phyloP scores from a whole-genome alignment of 192 early-diverging fungal genomes.

The Martensiomyces pterosporus region DNA sequence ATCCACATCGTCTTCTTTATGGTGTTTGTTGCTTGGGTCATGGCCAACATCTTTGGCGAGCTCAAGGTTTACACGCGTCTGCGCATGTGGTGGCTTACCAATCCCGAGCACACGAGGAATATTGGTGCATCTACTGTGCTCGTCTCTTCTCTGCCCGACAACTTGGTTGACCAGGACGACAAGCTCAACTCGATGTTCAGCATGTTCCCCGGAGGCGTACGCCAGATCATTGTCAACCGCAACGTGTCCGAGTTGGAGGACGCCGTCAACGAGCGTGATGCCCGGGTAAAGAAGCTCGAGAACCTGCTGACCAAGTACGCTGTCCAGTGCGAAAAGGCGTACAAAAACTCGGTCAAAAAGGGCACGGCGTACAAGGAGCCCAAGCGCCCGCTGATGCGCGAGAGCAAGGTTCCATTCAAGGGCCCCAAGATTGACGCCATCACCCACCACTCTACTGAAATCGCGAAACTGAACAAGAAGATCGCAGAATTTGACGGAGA shows the following conservation, averaged over 20 bases:
- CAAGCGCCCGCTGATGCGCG: conserved; percentile 57
- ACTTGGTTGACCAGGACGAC: conserved; percentile 48
- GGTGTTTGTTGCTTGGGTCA: conserved; percentile 23
- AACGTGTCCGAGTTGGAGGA: conserved; percentile 50
- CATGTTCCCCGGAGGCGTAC: conserved; percentile 65
- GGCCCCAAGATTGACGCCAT: conserved; percentile 69
- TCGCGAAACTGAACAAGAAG: conserved; percentile 25
- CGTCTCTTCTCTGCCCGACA: conserved; percentile 62
- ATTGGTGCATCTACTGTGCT: conserved; percentile 62
- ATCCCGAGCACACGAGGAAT: conserved; percentile 43
- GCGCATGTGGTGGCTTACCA: conserved; percentile 60
- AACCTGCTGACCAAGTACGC: conserved; percentile 50
- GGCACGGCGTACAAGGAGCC: conserved; percentile 18
- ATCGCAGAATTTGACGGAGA: conserved; percentile 45
- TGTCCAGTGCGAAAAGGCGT: conserved; percentile 28
- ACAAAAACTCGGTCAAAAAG: conserved; percentile 35
- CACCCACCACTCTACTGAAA: conserved; percentile 19
- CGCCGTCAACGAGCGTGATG: conserved; percentile 50
- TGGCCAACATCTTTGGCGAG: conserved; percentile 54
- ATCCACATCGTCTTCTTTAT: conserved; percentile 60
- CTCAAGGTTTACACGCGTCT: conserved; percentile 58
- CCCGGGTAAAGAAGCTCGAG: conserved; percentile 53
- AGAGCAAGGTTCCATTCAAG: conserved; percentile 42
- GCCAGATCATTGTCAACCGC: conserved; percentile 61
- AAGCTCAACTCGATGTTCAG: conserved; percentile 54